These are phyloP conservation scores for Beauveria scarabaeidicola DNA, from an alignment of 2,329 filamentous ascomycete species.

Conservation along the genomic window DNA sequence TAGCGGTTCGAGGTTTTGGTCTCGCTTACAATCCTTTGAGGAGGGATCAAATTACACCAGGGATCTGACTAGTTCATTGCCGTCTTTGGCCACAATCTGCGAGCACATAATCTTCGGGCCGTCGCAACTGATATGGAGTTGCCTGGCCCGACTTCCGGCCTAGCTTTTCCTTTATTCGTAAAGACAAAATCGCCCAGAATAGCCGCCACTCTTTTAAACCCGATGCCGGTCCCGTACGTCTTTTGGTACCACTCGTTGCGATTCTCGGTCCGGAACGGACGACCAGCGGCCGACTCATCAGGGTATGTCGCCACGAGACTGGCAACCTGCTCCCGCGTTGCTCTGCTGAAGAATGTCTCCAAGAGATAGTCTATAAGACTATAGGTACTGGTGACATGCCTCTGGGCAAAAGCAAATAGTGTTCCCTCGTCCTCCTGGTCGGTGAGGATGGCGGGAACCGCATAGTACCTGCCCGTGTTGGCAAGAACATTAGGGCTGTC, in stretches of 20 bases:
- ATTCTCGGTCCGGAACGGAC: conserved; percentile 60
- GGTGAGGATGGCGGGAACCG: conserved; percentile 50
- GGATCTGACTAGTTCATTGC: too few relatives aligned
- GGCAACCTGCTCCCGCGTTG: conserved; percentile 41
- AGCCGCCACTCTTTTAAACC: conserved; percentile 69
- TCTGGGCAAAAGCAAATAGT: conserved; percentile 61
- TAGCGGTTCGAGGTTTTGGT: too few relatives aligned
- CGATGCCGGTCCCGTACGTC: conserved; percentile 15
- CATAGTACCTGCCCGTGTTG: conserved; percentile 37
- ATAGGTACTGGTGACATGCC: conserved; percentile 54
- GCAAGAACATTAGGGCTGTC: conserved; percentile 54
- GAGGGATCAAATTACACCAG: too few relatives aligned
- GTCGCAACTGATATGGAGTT: too few relatives aligned
- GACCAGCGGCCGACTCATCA: conserved; percentile 44
- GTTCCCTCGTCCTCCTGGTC: conserved; percentile 77
- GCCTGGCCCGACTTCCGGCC: too few relatives aligned
- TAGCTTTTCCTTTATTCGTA: conserved; percentile 39
- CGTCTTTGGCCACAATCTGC: too few relatives aligned
- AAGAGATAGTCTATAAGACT: conserved; percentile 55
- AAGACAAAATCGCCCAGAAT: conserved; percentile 70
- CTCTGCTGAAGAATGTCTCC: conserved; percentile 49
- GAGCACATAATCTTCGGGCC: too few relatives aligned
- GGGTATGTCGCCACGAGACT: conserved; percentile 56
- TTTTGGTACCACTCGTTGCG: conserved; percentile 63
- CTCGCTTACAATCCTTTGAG: too few relatives aligned